These are phyloP conservation scores for Paracorniculantispora psalliotae DNA, from an alignment of 2,329 filamentous ascomycete genomes.

Conservation along the genomic window DNA sequence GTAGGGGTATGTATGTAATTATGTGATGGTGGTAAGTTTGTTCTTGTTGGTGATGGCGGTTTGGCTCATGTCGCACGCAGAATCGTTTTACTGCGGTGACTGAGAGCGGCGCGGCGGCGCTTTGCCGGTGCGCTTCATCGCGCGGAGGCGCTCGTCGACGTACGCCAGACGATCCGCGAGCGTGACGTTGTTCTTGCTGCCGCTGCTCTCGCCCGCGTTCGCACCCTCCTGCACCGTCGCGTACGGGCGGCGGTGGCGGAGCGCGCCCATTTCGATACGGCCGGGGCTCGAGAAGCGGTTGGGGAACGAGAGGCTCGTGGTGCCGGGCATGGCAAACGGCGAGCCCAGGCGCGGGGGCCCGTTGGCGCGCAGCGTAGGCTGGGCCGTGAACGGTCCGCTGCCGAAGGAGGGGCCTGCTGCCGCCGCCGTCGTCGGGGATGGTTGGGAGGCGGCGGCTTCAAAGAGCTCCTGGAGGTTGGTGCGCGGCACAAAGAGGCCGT, in stretches of 20 bases:
- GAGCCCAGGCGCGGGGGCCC: slow-evolving; percentile 50
- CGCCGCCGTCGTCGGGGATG: slow-evolving; percentile 18
- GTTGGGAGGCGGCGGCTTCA: slow-evolving; percentile 17
- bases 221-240: slow-evolving; percentile 52
- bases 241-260: slow-evolving; percentile 49
- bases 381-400: slow-evolving; percentile 8
- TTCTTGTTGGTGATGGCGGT: neutral
- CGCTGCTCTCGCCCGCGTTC: slow-evolving; percentile 20
- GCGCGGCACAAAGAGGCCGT: slow-evolving; percentile 37
- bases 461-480: slow-evolving; percentile 39
- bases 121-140: slow-evolving; percentile 43
- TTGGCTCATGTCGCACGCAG: neutral
- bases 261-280: slow-evolving; percentile 39
- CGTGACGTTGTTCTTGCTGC: slow-evolving; percentile 30
- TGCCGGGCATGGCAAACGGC: slow-evolving; percentile 47
- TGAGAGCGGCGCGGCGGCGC: slow-evolving; percentile 41
- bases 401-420: slow-evolving; percentile 19
- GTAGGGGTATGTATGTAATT: neutral
- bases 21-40: neutral
- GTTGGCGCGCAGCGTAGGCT: slow-evolving; percentile 26
- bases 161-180: slow-evolving; percentile 51
- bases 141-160: slow-evolving; percentile 53
- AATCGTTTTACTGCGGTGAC: slow-evolving; percentile 39
- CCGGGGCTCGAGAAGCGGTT: slow-evolving; percentile 47
- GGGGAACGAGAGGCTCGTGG: slow-evolving; percentile 58